Percentiles rank a stretch among this genome's conserved stretches.
phyloP scores from a whole-genome alignment of 805 yeast species.

The Grigorovia humatica region DNA sequence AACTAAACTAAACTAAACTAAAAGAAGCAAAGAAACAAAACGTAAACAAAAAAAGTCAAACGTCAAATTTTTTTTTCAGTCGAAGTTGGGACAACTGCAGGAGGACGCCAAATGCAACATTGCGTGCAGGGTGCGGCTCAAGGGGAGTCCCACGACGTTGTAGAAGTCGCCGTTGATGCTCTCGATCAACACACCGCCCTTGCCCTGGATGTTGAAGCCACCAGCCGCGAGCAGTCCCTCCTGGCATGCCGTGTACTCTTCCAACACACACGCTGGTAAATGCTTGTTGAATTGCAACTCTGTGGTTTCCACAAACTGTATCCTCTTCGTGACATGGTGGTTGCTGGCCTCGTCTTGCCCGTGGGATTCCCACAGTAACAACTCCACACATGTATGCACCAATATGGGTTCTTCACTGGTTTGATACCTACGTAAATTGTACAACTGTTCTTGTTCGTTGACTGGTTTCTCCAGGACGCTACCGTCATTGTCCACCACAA shows the following conservation, averaged over 20 bases:
- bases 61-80: too few relatives aligned
- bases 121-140: conserved; percentile 35
- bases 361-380: conserved; percentile 26
- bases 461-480: conserved; percentile 72
- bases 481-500: conserved; percentile 47
- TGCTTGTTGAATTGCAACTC: conserved; percentile 32
- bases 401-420: conserved; percentile 31
- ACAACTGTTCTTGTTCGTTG: conserved; percentile 39
- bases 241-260: conserved; percentile 51
- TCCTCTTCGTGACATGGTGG: neutral
- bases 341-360: too few relatives aligned
- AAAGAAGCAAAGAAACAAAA: too few relatives aligned
- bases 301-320: conserved; percentile 33
- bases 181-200: conserved; percentile 54
- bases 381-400: conserved; percentile 46
- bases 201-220: conserved; percentile 77
- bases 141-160: conserved; percentile 85
- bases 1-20: too few relatives aligned
- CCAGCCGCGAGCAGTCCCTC: conserved; percentile 87
- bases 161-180: conserved; percentile 68
- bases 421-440: conserved; percentile 33
- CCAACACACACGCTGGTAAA: conserved; percentile 45
- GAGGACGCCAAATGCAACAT: neutral
- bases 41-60: too few relatives aligned
- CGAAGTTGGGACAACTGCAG: neutral